These are phyloP conservation scores for Fusarium newnesense DNA, from an alignment of 2,329 filamentous ascomycete species.

Conservation along the genomic window DNA sequence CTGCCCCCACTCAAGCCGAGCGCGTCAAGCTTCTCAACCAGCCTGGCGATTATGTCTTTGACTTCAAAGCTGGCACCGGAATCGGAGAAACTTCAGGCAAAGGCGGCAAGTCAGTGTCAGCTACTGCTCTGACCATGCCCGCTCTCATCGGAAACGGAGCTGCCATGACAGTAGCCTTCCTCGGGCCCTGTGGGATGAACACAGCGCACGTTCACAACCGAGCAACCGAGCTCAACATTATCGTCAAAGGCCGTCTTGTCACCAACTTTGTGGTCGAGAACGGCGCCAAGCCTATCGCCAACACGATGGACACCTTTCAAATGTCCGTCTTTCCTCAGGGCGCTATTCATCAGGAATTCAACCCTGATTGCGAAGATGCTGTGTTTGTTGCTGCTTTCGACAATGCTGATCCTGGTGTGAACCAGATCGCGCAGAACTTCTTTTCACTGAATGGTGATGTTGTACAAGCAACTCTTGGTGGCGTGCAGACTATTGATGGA, in stretches of 20 bases:
- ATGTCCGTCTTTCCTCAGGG: conserved; percentile 63
- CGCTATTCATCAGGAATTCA: conserved; percentile 61
- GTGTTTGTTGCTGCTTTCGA: conserved; percentile 61
- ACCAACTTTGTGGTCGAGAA: conserved; percentile 12
- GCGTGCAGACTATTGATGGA: conserved; percentile 6
- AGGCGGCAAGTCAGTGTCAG: conserved; percentile 2
- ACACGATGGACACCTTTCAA: conserved; percentile 52
- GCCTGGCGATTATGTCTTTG: conserved; percentile 12
- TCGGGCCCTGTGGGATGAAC: conserved; percentile 16
- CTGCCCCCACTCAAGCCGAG: conserved; percentile 45
- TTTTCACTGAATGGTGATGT: conserved; percentile 4
- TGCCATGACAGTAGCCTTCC: conserved; percentile 17
- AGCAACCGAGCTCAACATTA: conserved; percentile 11
- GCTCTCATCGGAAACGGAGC: conserved; percentile 19
- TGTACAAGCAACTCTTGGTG: background rate
- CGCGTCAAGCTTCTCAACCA: conserved; percentile 44
- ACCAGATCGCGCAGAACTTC: conserved; percentile 54
- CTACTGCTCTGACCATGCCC: conserved; percentile 17
- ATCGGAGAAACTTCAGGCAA: conserved; percentile 2
- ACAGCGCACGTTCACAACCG: conserved; percentile 16
- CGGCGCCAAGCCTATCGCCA: conserved; percentile 46
- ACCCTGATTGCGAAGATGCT: conserved; percentile 59
- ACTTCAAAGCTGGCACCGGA: conserved; percentile 1
- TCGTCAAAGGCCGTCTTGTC: conserved; percentile 19
- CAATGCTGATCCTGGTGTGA: conserved; percentile 57